Evolutionary conservation across 1,284 basidiomycete species (phyloP).

Genomic region (Boletus semigastroideus): DNA sequence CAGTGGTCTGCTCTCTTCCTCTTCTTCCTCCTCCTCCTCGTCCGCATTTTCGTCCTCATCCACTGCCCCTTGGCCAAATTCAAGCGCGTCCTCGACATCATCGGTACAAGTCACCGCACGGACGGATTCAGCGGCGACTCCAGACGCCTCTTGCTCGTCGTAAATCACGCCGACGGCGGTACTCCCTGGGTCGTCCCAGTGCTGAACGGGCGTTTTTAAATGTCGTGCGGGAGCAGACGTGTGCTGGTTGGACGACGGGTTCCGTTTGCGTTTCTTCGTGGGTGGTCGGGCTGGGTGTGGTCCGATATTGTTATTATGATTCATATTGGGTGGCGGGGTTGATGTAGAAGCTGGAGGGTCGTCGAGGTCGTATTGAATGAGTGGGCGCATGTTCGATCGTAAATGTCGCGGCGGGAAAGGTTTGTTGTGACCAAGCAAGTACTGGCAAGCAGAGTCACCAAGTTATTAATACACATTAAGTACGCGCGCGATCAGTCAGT

Average conservation of each 20-base stretch:
- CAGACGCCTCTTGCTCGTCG: constrained; percentile 25
- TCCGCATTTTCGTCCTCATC: constrained; percentile 28
- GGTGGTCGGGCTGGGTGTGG: constrained; percentile 25
- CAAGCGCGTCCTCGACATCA: constrained; percentile 13
- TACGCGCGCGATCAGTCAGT: too few relatives aligned
- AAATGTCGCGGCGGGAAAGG: background rate
- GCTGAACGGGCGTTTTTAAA: constrained; percentile 32
- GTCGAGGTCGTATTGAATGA: constrained; percentile 52
- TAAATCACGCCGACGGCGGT: constrained; percentile 32
- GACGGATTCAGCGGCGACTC: background rate
- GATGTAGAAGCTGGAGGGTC: constrained; percentile 8
- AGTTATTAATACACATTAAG: too few relatives aligned
- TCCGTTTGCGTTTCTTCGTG: constrained; percentile 52
- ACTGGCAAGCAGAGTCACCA: too few relatives aligned
- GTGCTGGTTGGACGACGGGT: constrained; percentile 3
- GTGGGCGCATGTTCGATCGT: constrained; percentile 33
- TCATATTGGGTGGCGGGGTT: background rate
- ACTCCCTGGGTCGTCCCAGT: constrained; percentile 48
- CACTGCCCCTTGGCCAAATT: constrained; percentile 3
- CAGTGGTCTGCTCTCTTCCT: constrained; percentile 55
- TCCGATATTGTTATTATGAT: background rate
- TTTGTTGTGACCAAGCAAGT: too few relatives aligned
- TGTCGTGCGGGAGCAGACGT: constrained; percentile 13
- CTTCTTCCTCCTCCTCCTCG: constrained; percentile 22
- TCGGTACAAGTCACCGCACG: background rate